A percentile compares a stretch with the other conserved stretches of the same genome.
Conservation (phyloP, 202 grass and related monocot genomes). For the Elaeis oleifera region DNA sequence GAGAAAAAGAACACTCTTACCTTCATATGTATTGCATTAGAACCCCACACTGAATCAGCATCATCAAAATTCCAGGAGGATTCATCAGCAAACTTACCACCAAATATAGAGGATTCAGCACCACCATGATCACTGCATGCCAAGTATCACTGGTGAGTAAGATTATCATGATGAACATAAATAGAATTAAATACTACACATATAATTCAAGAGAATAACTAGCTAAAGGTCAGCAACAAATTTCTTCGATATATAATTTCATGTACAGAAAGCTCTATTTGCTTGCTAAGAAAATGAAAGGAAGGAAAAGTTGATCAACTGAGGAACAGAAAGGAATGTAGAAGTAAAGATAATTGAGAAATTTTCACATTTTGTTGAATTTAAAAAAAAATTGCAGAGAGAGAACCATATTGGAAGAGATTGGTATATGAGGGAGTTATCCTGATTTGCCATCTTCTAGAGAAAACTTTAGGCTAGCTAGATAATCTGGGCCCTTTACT, state of each 20-base stretch:
- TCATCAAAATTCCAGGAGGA: constrained; percentile 93
- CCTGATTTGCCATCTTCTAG: too few relatives aligned
- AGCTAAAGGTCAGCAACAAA: too few relatives aligned
- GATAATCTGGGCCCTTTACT: too few relatives aligned
- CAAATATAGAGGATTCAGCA: constrained; percentile 75
- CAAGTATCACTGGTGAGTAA: constrained; percentile 3
- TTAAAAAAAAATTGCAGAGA: too few relatives aligned
- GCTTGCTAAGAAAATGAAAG: not conserved
- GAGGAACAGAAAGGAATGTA: too few relatives aligned
- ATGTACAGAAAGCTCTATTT: not conserved
- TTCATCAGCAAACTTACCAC: constrained; percentile 39
- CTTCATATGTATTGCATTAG: constrained; percentile 43
- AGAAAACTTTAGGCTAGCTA: too few relatives aligned
- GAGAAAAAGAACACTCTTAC: constrained; percentile 32
- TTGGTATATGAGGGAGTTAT: too few relatives aligned
- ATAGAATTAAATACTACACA: not conserved
- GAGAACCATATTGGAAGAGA: too few relatives aligned
- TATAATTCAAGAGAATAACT: too few relatives aligned
- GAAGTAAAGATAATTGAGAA: too few relatives aligned
- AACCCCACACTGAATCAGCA: constrained; percentile 85
- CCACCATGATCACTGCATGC: constrained; percentile 61
- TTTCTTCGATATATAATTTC: too few relatives aligned
- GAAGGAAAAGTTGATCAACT: not conserved
- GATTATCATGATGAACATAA: constrained; percentile 9
- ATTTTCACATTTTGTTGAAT: too few relatives aligned